These are phyloP conservation scores for Pichia norvegensis DNA, from an alignment of 1,139 yeast genomes.

Conservation along the genomic window DNA sequence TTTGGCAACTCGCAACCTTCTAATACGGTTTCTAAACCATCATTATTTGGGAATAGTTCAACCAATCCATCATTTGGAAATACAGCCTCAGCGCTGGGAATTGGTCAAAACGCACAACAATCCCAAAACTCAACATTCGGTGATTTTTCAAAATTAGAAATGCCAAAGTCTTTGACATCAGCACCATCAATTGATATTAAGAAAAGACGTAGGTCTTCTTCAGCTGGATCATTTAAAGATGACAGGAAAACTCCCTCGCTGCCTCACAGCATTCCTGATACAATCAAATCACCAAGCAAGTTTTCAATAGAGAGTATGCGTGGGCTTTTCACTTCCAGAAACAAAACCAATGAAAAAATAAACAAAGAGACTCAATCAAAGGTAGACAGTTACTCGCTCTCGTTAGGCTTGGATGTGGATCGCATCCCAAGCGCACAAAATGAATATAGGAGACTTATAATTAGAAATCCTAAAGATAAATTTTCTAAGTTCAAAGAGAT, in stretches of 20 bases:
- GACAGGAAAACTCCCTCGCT: slow-evolving; percentile 14
- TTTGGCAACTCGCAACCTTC: neutral
- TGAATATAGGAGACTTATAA: slow-evolving; percentile 20
- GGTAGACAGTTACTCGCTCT: neutral
- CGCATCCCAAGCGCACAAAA: slow-evolving; percentile 10
- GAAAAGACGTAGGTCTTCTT: slow-evolving; percentile 23
- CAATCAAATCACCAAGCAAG: slow-evolving; percentile 19
- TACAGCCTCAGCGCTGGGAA: slow-evolving; percentile 5
- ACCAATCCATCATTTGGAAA: slow-evolving; percentile 13
- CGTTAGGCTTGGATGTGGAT: slow-evolving; percentile 5
- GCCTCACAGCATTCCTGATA: slow-evolving; percentile 19
- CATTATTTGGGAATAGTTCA: slow-evolving; percentile 25
- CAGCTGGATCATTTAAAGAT: slow-evolving; percentile 11
- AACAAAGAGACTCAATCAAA: neutral
- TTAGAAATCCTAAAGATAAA: slow-evolving; percentile 21
- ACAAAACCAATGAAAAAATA: neutral
- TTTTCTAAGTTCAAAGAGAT: slow-evolving; percentile 23
- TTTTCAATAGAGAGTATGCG: slow-evolving; percentile 21
- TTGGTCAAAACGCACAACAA: slow-evolving; percentile 3
- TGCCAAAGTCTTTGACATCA: slow-evolving; percentile 27
- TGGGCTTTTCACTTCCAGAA: slow-evolving; percentile 26
- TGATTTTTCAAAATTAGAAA: slow-evolving; percentile 15
- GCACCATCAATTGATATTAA: slow-evolving; percentile 8
- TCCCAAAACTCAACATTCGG: neutral
- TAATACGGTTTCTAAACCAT: slow-evolving; percentile 19